These are phyloP conservation scores for Saccharomycopsis crataegensis DNA, from an alignment of 1,139 yeast genomes.

Conservation along the genomic window DNA sequence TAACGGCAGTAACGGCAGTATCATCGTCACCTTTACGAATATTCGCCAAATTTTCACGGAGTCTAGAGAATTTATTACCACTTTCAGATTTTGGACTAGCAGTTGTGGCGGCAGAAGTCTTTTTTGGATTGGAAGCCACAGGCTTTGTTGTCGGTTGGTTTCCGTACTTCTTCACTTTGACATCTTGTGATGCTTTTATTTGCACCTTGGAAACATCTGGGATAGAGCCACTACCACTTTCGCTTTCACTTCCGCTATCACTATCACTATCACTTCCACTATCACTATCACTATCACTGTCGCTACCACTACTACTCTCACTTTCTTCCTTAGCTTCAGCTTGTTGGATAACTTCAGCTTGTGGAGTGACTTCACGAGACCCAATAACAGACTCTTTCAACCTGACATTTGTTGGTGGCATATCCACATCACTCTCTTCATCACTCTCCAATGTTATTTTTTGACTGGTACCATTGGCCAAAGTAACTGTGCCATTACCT, in stretches of 20 bases:
- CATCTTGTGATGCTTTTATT: too few relatives aligned
- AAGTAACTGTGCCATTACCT: neutral
- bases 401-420: too few relatives aligned
- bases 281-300: slow-evolving; percentile 14
- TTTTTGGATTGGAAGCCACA: neutral
- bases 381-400: too few relatives aligned
- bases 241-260: slow-evolving; percentile 8
- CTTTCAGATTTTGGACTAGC: neutral
- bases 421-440: too few relatives aligned
- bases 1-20: neutral
- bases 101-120: neutral
- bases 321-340: neutral
- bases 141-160: neutral
- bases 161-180: neutral
- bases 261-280: slow-evolving; percentile 24
- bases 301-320: slow-evolving; percentile 23
- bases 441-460: too few relatives aligned
- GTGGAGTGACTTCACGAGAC: too few relatives aligned
- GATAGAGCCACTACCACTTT: neutral
- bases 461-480: neutral
- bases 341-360: too few relatives aligned
- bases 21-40: neutral
- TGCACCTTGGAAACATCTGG: too few relatives aligned
- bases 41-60: neutral
- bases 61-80: neutral